These are phyloP conservation scores for Aspergillus phoenicis DNA, from an alignment of 2,329 filamentous ascomycete species.

Conservation along the genomic window DNA sequence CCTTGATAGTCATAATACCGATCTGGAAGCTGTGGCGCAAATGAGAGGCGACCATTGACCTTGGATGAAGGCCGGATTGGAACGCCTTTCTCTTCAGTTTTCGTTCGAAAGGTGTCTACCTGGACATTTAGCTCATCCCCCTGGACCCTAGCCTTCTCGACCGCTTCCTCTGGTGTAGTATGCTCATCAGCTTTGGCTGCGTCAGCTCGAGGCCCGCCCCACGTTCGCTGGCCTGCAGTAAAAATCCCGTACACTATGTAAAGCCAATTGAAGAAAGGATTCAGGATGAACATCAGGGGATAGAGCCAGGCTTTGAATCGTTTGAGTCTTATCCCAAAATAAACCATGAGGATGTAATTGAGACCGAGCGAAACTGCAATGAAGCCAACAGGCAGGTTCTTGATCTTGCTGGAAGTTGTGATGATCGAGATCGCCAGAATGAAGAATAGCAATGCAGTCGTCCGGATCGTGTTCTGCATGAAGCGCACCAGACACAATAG, in stretches of 20 bases:
- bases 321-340: slow-evolving; percentile 84
- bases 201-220: slow-evolving; percentile 91
- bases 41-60: slow-evolving; percentile 73
- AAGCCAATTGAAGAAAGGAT: slow-evolving; percentile 97
- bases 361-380: slow-evolving; percentile 89
- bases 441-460: slow-evolving; percentile 90
- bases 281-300: slow-evolving; percentile 90
- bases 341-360: slow-evolving; percentile 95
- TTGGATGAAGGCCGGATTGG: slow-evolving; percentile 72
- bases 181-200: slow-evolving; percentile 75
- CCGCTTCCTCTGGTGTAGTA: slow-evolving; percentile 79
- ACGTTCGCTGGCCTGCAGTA: slow-evolving; percentile 89
- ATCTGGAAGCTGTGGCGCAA: slow-evolving; percentile 65
- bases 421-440: slow-evolving; percentile 86
- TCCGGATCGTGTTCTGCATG: slow-evolving; percentile 94
- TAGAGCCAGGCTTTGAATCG: slow-evolving; percentile 95
- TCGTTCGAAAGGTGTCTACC: slow-evolving; percentile 74
- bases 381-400: slow-evolving; percentile 85
- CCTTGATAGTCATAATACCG: slow-evolving; percentile 65
- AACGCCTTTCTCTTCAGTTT: slow-evolving; percentile 49
- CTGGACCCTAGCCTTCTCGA: slow-evolving; percentile 73
- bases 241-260: slow-evolving; percentile 98
- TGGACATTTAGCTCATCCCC: slow-evolving; percentile 91
- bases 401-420: slow-evolving; percentile 76
- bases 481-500: slow-evolving; percentile 83